Conservation (phyloP, 805 yeast genomes). For the Saccharomycopsis amapae region DNA sequence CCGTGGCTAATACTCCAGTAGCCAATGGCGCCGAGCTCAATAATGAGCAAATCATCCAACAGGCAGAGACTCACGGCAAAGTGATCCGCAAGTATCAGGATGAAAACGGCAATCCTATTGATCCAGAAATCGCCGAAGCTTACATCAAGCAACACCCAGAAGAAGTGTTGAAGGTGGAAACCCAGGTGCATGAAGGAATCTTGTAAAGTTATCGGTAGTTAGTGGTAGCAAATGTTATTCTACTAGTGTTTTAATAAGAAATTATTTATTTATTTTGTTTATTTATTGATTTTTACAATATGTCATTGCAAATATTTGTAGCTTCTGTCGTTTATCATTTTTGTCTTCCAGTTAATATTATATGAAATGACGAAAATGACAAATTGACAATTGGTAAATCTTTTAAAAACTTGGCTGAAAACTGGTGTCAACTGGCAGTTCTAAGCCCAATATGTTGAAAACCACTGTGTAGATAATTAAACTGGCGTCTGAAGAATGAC, state of each 20-base stretch:
- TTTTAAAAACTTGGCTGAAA: conserved; percentile 54
- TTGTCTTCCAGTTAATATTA: conserved; percentile 52
- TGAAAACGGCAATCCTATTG: conserved; percentile 32
- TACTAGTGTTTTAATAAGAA: too few species aligned
- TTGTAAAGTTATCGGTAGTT: too few species aligned
- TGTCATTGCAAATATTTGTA: too few species aligned
- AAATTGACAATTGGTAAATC: conserved; percentile 84
- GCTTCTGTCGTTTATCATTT: too few species aligned
- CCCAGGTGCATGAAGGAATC: conserved; percentile 8
- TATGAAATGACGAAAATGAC: conserved; percentile 81
- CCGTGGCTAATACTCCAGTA: not conserved
- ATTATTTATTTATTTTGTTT: too few species aligned
- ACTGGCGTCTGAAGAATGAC: conserved; percentile 48
- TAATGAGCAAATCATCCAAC: conserved; percentile 10
- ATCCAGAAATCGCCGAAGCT: conserved; percentile 28
- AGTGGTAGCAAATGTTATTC: too few species aligned
- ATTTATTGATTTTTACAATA: too few species aligned
- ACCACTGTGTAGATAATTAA: conserved; percentile 37
- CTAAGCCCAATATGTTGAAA: conserved; percentile 25
- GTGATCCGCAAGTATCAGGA: conserved; percentile 30
- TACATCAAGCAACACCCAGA: conserved; percentile 20
- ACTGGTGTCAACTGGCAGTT: conserved; percentile 32
- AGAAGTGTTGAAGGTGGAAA: conserved; percentile 21
- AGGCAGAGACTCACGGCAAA: too few species aligned
- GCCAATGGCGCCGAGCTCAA: conserved; percentile 2